Conservation (phyloP, 1,284 basidiomycete species). For the Testicularia cyperi region DNA sequence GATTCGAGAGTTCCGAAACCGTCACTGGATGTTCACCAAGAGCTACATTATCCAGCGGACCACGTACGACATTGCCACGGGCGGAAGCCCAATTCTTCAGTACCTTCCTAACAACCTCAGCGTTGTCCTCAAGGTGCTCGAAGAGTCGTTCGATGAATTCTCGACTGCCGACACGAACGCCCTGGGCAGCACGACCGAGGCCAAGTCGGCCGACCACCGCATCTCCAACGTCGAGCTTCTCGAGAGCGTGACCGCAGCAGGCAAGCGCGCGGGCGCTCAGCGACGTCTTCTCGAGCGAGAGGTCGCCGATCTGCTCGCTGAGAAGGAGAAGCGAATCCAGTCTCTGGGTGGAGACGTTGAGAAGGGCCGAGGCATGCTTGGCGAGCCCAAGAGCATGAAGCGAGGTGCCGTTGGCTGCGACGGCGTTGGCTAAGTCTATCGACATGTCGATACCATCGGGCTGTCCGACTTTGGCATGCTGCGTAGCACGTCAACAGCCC, state of each 20-base stretch:
- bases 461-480: no score
- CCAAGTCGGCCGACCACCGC: conserved; percentile 1
- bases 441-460: no score
- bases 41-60: conserved; percentile 53
- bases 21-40: conserved; percentile 56
- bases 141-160: conserved; percentile 36
- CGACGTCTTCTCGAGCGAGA: conserved; percentile 41
- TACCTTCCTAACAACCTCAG: conserved; percentile 57
- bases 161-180: conserved; percentile 8
- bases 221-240: conserved; percentile 31
- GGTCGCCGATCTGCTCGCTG: conserved; percentile 31
- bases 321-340: conserved; percentile 38
- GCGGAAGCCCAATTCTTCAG: conserved; percentile 49
- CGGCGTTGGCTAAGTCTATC: conserved; percentile 50
- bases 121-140: conserved; percentile 41
- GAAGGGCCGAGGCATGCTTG: conserved; percentile 37
- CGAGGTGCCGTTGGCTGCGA: conserved; percentile 47
- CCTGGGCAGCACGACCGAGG: conserved; percentile 4
- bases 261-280: conserved; percentile 36
- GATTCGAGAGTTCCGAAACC: conserved; percentile 51
- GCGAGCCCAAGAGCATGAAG: conserved; percentile 26
- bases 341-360: conserved; percentile 27
- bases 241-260: conserved; percentile 27
- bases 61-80: conserved; percentile 52
- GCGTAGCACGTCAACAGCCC: no score